Conservation (phyloP, 2,329 filamentous ascomycete genomes). For the Cladosporium sp. region DNA sequence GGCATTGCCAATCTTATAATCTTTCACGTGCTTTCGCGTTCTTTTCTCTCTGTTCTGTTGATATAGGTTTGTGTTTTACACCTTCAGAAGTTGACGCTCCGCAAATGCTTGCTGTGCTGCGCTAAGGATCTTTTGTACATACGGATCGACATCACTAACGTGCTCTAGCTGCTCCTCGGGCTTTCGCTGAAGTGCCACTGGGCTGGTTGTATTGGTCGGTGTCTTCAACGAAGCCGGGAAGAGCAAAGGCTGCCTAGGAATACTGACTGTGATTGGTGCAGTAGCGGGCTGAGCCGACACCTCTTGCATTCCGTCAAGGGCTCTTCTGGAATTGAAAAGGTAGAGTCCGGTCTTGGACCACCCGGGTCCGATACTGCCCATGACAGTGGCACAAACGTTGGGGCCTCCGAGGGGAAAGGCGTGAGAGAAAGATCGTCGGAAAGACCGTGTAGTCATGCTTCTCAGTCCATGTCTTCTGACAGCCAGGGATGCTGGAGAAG, state of each 20-base stretch:
- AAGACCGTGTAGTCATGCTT: no score
- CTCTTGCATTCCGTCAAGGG: background rate
- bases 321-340: slow-evolving; percentile 21
- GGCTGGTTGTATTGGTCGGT: background rate
- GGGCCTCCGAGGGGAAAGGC: no score
- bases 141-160: background rate
- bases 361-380: slow-evolving; percentile 10
- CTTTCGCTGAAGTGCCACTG: background rate
- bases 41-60: background rate
- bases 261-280: background rate
- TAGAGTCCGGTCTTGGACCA: slow-evolving; percentile 25
- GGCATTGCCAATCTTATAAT: background rate
- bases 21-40: background rate
- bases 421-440: no score
- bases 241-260: background rate
- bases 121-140: background rate
- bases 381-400: no score
- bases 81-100: background rate
- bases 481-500: background rate
- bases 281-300: background rate
- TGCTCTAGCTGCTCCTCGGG: background rate
- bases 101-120: background rate
- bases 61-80: background rate
- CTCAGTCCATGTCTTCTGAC: no score
- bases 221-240: background rate